A percentile compares a stretch with the other conserved stretches of the same genome.
These are phyloP conservation scores for Millerozyma miso DNA, from an alignment of 805 yeast species.

Conservation along the genomic window DNA sequence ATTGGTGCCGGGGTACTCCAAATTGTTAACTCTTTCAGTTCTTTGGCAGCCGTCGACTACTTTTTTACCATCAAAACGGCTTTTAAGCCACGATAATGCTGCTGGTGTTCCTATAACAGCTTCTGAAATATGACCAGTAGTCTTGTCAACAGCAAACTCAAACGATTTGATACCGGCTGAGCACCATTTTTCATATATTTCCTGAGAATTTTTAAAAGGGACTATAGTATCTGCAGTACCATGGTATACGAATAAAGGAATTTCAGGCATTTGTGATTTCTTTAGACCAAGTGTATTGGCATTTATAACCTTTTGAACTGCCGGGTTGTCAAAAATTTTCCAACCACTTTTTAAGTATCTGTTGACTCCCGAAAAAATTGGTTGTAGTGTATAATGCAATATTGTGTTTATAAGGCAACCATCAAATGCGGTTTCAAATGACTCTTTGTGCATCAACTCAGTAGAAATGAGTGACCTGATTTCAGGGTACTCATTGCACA, in stretches of 20 bases:
- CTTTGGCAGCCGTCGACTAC: slow-evolving; percentile 45
- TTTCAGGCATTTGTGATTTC: slow-evolving; percentile 12
- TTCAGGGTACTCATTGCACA: slow-evolving; percentile 27
- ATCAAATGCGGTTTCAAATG: slow-evolving; percentile 3
- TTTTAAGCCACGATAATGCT: slow-evolving; percentile 16
- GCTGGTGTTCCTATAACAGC: slow-evolving; percentile 16
- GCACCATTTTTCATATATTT: slow-evolving; percentile 25
- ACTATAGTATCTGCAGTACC: slow-evolving; percentile 16
- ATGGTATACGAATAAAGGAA: slow-evolving; percentile 19
- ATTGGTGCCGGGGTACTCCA: slow-evolving; percentile 45
- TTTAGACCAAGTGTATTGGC: slow-evolving; percentile 20
- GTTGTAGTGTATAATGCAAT: slow-evolving; percentile 3
- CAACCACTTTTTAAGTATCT: slow-evolving; percentile 12
- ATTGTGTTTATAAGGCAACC: slow-evolving; percentile 1
- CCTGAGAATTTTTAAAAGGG: slow-evolving; percentile 16
- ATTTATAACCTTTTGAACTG: slow-evolving; percentile 11
- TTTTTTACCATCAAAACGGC: slow-evolving; percentile 32
- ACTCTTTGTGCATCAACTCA: background rate
- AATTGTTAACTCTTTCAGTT: slow-evolving; percentile 45
- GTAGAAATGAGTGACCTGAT: slow-evolving; percentile 4
- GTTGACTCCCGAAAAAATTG: slow-evolving; percentile 13
- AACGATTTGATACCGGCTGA: slow-evolving; percentile 21
- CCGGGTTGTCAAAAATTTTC: slow-evolving; percentile 11
- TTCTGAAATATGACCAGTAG: slow-evolving; percentile 24
- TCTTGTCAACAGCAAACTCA: slow-evolving; percentile 22